Base-by-base conservation (phyloP, 208 protist genomes). In the Trypanosoma conorhini region DNA sequence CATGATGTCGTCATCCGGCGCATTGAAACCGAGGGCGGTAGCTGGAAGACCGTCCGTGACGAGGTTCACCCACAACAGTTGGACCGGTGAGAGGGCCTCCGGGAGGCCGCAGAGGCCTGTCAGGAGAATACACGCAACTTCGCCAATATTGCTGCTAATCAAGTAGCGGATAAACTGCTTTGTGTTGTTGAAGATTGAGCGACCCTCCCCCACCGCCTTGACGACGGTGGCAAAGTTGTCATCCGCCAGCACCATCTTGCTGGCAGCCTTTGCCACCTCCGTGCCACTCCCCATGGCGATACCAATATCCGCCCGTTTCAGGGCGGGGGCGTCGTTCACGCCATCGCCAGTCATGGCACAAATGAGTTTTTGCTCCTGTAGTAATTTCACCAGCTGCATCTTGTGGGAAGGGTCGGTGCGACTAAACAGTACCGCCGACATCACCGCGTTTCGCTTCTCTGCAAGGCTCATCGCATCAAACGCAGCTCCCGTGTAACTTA, bases 61-160 rank as follows among this genome's bases (percentile, higher is more conserved):
- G 21, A 99, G 89, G 81, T 99, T 99, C 15, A 99, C 98, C 97
- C 98, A 99, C 48, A 99, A 80, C 21, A 99, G 82, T 77, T 99
- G 98, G 46, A 99, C 97, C 1, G 98, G 97, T 21, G 93, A 92
- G 10, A 99, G 81, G 35, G 91, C 94, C 72, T 98, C 94, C 38
- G 97, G 98, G 42, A 98, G 70, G 24, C 97, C 97, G 57, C 95
- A 86, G 28, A 97, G 54, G 19, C 89, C 87, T 22, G 92, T 92
- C 1, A 87, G 65, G 24, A 98, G 74, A 69, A 96, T 83, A 62
- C 88, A 97, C 15, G 85, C 88, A 52, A 98, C 96, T 84, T 99
- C 98, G 59, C 96, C 96, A 71, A 99, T 98, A 83, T 99, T 99
- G 68, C 93, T 99, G 48, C 95, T 98, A 62, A 99, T 97, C 31